phyloP scores from a whole-genome alignment of 1,284 basidiomycete genomes.

The Boletus coffeatus region DNA sequence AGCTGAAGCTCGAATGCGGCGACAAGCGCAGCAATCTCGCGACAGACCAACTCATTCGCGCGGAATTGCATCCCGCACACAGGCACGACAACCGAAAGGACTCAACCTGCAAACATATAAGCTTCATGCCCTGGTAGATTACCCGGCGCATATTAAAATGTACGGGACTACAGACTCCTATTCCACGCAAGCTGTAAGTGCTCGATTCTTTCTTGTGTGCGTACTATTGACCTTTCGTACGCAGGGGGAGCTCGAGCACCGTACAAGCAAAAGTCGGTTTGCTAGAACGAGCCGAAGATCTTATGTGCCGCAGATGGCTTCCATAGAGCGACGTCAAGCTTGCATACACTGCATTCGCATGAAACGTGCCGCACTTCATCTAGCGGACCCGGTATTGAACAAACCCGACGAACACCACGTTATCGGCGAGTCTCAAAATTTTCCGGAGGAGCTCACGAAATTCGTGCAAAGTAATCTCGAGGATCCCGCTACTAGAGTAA shows the following conservation, averaged over 20 bases:
- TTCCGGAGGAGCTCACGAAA: slow-evolving; percentile 9
- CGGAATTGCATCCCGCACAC: not conserved
- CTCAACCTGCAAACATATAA: not conserved
- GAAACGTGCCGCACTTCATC: not conserved
- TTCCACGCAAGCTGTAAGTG: no score
- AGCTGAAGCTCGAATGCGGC: not conserved
- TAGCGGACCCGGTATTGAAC: not conserved
- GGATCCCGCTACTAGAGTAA: not conserved
- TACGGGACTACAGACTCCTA: no score
- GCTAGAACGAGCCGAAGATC: not conserved
- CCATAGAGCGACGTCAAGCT: not conserved
- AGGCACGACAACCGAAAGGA: not conserved
- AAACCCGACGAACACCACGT: slow-evolving; percentile 9
- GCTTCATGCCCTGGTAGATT: not conserved
- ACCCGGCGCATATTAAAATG: not conserved
- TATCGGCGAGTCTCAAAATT: slow-evolving; percentile 15
- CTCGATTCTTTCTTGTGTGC: no score
- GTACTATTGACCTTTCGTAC: not conserved
- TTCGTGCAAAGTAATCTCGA: slow-evolving; percentile 8
- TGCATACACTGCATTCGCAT: not conserved
- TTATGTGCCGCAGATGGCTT: not conserved
- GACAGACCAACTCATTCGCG: not conserved
- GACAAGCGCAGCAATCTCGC: not conserved
- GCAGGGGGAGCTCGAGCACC: not conserved
- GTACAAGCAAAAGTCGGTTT: not conserved